These are phyloP conservation scores for Adansonia rubrostipa DNA, from an alignment of 441 rosid genomes.

Conservation along the genomic window DNA sequence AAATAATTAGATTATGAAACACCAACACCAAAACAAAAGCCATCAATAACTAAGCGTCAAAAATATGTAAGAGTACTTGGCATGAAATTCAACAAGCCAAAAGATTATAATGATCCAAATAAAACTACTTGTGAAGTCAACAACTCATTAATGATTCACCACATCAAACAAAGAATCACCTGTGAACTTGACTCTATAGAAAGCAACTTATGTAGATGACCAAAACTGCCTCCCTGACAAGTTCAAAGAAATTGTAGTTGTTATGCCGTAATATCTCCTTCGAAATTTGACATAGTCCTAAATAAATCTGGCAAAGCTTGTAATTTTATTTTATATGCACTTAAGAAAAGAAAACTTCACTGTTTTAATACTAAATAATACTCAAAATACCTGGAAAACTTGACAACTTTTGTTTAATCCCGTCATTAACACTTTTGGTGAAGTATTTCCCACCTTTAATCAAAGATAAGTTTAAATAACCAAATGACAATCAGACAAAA, in stretches of 20 bases:
- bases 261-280: neutral
- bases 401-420: constrained; percentile 48
- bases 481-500: constrained; percentile 17
- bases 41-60: neutral
- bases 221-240: constrained; percentile 84
- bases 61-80: neutral
- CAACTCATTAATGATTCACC: neutral
- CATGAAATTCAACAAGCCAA: neutral
- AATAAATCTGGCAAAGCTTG: neutral
- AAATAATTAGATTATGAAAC: constrained; percentile 25
- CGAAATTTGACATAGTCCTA: neutral
- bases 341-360: neutral
- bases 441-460: constrained; percentile 65
- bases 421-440: constrained; percentile 46
- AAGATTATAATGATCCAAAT: neutral
- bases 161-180: constrained; percentile 45
- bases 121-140: neutral
- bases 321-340: neutral
- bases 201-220: constrained; percentile 94
- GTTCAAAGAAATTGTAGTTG: constrained; percentile 9
- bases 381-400: constrained; percentile 70
- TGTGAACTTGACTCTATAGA: constrained; percentile 94
- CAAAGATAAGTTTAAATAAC: neutral
- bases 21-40: neutral
- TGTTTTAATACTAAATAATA: neutral